Evolutionary conservation across 1,284 basidiomycete species (phyloP).

Genomic region (Fomitopsis palustris): DNA sequence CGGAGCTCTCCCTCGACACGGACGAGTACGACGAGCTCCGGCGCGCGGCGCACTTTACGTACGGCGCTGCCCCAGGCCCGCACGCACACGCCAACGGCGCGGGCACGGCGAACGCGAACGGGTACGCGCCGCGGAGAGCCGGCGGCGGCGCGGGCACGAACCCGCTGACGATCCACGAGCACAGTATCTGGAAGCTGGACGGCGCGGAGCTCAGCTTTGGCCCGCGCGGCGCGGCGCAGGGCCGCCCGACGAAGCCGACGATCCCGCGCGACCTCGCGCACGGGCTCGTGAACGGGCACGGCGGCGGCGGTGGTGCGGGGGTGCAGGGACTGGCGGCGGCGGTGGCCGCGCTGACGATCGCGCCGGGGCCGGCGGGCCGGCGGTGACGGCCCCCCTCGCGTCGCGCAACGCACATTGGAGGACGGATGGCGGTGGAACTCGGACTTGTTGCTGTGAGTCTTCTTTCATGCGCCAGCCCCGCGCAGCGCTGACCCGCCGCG

Average conservation of each 20-base stretch:
- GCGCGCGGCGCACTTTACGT: not conserved
- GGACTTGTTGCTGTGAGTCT: not conserved
- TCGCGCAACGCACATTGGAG: not conserved
- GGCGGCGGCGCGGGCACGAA: slow-evolving; percentile 15
- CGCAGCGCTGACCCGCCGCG: not conserved
- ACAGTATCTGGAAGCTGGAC: slow-evolving; percentile 63
- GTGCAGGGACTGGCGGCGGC: slow-evolving; percentile 2
- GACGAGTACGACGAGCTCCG: slow-evolving; percentile 33
- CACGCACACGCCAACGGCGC: not conserved
- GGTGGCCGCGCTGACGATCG: not conserved
- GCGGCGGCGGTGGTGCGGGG: slow-evolving; percentile 5
- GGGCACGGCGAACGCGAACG: slow-evolving; percentile 4
- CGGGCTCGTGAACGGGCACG: too few relatives aligned
- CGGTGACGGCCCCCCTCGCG: not conserved
- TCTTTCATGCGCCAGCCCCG: too few relatives aligned
- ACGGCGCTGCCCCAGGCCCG: slow-evolving; percentile 4
- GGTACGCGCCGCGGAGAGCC: too few relatives aligned
- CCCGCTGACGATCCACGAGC: slow-evolving; percentile 31
- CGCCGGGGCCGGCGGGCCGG: not conserved
- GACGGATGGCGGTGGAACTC: not conserved
- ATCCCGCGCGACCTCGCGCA: too few relatives aligned
- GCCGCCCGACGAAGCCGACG: slow-evolving; percentile 30
- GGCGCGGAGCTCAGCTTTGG: slow-evolving; percentile 40
- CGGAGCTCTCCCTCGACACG: slow-evolving; percentile 51
- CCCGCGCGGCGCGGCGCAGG: slow-evolving; percentile 27